phyloP scores from a whole-genome alignment of 768 basidiomycete species.

The Mycena albidolilacea region DNA sequence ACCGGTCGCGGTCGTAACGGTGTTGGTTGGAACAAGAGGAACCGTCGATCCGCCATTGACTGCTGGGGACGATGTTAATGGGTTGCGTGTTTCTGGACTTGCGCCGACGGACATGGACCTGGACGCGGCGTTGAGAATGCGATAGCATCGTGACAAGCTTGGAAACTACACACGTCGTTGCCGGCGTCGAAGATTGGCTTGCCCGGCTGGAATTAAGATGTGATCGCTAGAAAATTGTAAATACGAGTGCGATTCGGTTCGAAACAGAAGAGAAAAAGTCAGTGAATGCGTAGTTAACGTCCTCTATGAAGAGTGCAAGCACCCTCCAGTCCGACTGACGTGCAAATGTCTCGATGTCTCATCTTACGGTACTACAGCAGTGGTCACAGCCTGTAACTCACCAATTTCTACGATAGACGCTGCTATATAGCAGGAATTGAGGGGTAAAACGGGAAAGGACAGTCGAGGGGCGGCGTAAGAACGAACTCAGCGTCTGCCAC shows the following conservation, averaged over 20 bases:
- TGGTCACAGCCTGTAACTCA: conserved; percentile 18
- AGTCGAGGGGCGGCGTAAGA: conserved; percentile 10
- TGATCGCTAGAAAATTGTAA: conserved; percentile 4
- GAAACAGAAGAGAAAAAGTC: conserved; percentile 45
- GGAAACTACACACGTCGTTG: conserved; percentile 21
- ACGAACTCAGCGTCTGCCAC: conserved; percentile 1
- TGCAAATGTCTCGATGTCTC: conserved; percentile 69
- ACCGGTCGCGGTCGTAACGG: conserved; percentile 83
- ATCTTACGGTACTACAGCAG: conserved; percentile 48
- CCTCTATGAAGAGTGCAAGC: conserved; percentile 50
- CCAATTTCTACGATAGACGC: conserved; percentile 4
- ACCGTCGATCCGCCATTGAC: conserved; percentile 61
- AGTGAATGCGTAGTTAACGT: conserved; percentile 61
- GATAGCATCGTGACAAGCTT: conserved; percentile 14
- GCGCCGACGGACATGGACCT: conserved; percentile 50
- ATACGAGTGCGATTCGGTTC: not conserved
- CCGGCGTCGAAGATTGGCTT: conserved; percentile 11
- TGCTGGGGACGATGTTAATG: conserved; percentile 49
- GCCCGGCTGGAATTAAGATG: conserved; percentile 12
- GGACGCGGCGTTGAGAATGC: conserved; percentile 17
- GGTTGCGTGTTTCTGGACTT: conserved; percentile 49
- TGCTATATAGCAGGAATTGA: not conserved
- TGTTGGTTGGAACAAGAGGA: conserved; percentile 85
- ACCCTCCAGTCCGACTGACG: conserved; percentile 68
- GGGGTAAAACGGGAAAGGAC: conserved; percentile 32